Base-by-base conservation (phyloP, 2,329 filamentous ascomycete species). In the Calcarisporium arbuscula region DNA sequence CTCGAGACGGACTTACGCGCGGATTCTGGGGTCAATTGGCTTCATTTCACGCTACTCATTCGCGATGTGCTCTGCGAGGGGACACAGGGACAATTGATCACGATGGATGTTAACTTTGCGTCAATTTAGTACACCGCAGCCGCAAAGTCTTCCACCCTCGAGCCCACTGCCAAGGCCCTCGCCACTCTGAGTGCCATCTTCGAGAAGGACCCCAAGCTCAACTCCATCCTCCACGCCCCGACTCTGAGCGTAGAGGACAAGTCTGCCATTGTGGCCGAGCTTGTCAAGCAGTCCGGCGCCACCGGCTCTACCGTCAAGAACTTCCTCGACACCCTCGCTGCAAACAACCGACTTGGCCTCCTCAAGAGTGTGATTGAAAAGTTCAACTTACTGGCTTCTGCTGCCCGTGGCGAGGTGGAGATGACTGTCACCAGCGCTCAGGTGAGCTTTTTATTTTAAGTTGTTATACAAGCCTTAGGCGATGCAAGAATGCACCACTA, bases 291-390 rank as follows among this genome's bases (percentile, higher is more conserved):
- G 58, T 70, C 83, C 46, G 83, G 82, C 51, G 65, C 67, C 49
- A 74, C 81, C 62, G 86, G 85, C 59, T 79, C 85, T 58, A 86
- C 89, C 45, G 70, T 96, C 64, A 88, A 92, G 80, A 94, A 95
- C 77, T 89, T 98, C 73, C 77, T 98, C 52, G 60, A 71, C 38
- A 85, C 90, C 38, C 77, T 98, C 39, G 90, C 92, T 49, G 86
- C 92, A 71, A 94, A 98, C 80, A 98, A 98, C 80, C 80, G 92
- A 50, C 74, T 98, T 50, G 80, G 81, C 46, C 71, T 92, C 44
- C 75, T 98, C 44, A 74, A 82, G 63, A 80, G 82, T 51, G 82
- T 96, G 45, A 81, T 79, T 60, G 77, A 84, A 58, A 95, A 96
- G 77, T 98, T 95, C 57, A 72, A 60, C 48, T 74, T 81, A 59